These are phyloP conservation scores for Cavenderia fasciculata DNA, from an alignment of 78 protist species.

Conservation along the genomic window DNA sequence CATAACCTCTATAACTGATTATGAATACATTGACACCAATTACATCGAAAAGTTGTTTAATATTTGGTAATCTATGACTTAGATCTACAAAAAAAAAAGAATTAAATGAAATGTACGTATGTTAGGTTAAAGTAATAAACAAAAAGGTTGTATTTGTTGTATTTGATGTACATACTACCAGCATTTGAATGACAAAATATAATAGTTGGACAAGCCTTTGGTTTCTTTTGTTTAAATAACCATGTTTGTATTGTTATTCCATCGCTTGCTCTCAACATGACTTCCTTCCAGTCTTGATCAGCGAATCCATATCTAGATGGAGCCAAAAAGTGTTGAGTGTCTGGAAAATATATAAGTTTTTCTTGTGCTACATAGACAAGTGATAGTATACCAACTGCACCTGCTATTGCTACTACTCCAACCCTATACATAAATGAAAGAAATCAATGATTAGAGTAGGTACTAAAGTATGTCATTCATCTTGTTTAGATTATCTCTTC, in stretches of 20 bases:
- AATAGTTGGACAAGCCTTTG: conserved; percentile 54
- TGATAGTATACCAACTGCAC: conserved; percentile 2
- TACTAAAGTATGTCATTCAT: background rate
- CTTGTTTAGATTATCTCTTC: background rate
- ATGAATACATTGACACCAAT: conserved; percentile 38
- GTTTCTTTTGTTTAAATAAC: conserved; percentile 43
- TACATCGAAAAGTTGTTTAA: conserved; percentile 46
- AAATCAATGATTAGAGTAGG: background rate
- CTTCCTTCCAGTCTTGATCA: conserved; percentile 33
- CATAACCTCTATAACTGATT: conserved; percentile 73
- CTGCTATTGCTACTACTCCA: conserved; percentile 18
- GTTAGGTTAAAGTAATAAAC: background rate
- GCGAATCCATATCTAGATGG: conserved; percentile 22
- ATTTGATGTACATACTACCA: conserved; percentile 43
- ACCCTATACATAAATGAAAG: conserved; percentile 8
- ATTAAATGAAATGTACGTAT: background rate
- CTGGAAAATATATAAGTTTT: conserved; percentile 58
- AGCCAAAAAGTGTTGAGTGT: background rate
- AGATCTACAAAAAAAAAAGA: conserved; percentile 11
- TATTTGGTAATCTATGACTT: conserved; percentile 62
- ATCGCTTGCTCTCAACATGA: conserved; percentile 17
- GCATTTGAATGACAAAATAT: conserved; percentile 79
- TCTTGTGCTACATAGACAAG: conserved; percentile 43
- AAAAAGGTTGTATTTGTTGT: no score
- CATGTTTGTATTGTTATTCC: conserved; percentile 46